Evolutionary conservation across 2,329 filamentous ascomycete genomes (phyloP).

Genomic region (Trichoderma koningii): DNA sequence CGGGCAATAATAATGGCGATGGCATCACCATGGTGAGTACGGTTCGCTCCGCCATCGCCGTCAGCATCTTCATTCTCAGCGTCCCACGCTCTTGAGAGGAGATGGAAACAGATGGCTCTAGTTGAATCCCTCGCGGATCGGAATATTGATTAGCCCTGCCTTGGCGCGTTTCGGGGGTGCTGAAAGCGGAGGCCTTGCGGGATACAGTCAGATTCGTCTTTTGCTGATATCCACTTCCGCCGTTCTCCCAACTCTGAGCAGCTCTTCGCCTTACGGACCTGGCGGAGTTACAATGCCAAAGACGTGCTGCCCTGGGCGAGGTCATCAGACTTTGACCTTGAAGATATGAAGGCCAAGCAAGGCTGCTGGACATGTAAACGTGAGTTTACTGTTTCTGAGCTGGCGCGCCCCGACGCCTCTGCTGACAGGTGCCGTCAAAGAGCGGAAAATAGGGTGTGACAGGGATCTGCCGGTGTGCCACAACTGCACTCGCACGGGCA

Average conservation of each 20-base stretch:
- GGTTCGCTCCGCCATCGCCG: too few relatives aligned
- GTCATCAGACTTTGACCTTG: slow-evolving; percentile 20
- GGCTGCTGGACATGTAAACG: slow-evolving; percentile 32
- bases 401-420: not conserved
- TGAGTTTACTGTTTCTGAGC: slow-evolving; percentile 14
- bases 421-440: slow-evolving; percentile 35
- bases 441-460: slow-evolving; percentile 53
- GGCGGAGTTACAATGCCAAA: slow-evolving; percentile 22
- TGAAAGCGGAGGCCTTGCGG: slow-evolving; percentile 14
- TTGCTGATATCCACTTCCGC: not conserved
- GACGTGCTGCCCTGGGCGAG: slow-evolving; percentile 12
- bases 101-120: not conserved
- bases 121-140: slow-evolving; percentile 10
- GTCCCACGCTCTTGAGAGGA: not conserved
- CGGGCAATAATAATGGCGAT: too few relatives aligned
- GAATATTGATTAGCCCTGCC: slow-evolving; percentile 24
- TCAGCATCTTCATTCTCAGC: not conserved
- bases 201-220: slow-evolving; percentile 14
- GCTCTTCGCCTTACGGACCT: not conserved
- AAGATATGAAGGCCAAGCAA: slow-evolving; percentile 27
- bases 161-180: slow-evolving; percentile 8
- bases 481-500: slow-evolving; percentile 47
- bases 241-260: not conserved
- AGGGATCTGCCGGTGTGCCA: slow-evolving; percentile 46
- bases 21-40: too few relatives aligned